These are phyloP conservation scores for Hirschfeldia incana DNA, from an alignment of 345 rosid genomes.

Conservation along the genomic window DNA sequence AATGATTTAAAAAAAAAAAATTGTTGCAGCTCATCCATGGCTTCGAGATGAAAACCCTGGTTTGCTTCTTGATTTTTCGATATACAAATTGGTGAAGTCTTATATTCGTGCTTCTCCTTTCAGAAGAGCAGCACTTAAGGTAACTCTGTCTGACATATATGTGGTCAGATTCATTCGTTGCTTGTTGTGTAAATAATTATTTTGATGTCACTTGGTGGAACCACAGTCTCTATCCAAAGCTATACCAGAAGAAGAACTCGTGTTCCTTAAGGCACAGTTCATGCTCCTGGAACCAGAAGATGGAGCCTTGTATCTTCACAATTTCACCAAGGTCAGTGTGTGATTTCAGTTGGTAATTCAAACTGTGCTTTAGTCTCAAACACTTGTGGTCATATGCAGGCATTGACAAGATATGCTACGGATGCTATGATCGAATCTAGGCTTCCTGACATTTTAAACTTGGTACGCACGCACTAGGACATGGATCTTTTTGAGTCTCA, in stretches of 20 bases:
- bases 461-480: slow-evolving; percentile 42
- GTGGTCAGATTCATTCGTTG: neutral
- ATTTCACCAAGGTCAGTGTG: neutral
- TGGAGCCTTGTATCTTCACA: slow-evolving; percentile 1
- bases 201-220: slow-evolving; percentile 17
- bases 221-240: neutral
- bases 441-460: slow-evolving; percentile 69
- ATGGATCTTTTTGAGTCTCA: neutral
- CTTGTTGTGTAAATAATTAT: slow-evolving; percentile 7
- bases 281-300: neutral
- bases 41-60: slow-evolving; percentile 55
- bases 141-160: slow-evolving; percentile 23
- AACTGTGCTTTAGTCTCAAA: neutral
- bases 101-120: slow-evolving; percentile 78
- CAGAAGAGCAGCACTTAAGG: slow-evolving; percentile 85
- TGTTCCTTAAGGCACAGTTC: slow-evolving; percentile 1
- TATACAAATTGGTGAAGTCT: slow-evolving; percentile 77
- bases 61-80: slow-evolving; percentile 69
- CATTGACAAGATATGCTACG: slow-evolving; percentile 60
- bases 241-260: neutral
- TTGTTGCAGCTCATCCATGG: slow-evolving; percentile 87
- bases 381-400: slow-evolving; percentile 49
- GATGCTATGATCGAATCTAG: slow-evolving; percentile 84
- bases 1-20: neutral
- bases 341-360: neutral